Conservation (phyloP, 148 eudicot genomes). For the Vaccinium macrocarpon region DNA sequence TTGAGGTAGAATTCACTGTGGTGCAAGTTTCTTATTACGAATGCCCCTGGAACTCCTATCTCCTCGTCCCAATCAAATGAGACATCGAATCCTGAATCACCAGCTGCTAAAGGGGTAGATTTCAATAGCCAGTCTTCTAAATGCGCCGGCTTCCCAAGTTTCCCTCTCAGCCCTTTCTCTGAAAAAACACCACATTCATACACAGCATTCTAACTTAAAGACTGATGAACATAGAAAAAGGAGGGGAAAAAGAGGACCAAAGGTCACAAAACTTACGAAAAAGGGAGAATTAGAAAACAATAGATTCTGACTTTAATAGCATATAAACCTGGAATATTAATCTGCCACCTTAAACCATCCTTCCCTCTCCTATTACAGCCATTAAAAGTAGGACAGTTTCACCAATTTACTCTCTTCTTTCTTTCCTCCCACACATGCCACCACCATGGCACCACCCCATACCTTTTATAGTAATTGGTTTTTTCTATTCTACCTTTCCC, state of each 20-base stretch:
- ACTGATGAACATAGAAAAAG: background rate
- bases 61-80: constrained; percentile 58
- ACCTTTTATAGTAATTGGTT: background rate
- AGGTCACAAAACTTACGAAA: background rate
- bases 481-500: background rate
- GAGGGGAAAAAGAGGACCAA: background rate
- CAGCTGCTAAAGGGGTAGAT: constrained; percentile 32
- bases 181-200: background rate
- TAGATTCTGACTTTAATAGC: background rate
- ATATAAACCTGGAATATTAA: background rate
- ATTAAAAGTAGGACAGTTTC: background rate
- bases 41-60: constrained; percentile 76
- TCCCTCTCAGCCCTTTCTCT: constrained; percentile 28
- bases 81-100: constrained; percentile 44
- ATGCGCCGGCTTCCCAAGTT: constrained; percentile 36
- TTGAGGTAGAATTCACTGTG: constrained; percentile 69
- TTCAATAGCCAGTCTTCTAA: constrained; percentile 57
- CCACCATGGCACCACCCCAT: background rate
- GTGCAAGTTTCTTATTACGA: constrained; percentile 53
- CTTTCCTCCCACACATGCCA: background rate
- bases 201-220: background rate
- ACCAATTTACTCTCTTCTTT: background rate
- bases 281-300: background rate
- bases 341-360: background rate
- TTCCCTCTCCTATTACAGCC: background rate